Evolutionary conservation across 2,329 filamentous ascomycete genomes (phyloP).

Genomic region (Aureobasidium zeae): DNA sequence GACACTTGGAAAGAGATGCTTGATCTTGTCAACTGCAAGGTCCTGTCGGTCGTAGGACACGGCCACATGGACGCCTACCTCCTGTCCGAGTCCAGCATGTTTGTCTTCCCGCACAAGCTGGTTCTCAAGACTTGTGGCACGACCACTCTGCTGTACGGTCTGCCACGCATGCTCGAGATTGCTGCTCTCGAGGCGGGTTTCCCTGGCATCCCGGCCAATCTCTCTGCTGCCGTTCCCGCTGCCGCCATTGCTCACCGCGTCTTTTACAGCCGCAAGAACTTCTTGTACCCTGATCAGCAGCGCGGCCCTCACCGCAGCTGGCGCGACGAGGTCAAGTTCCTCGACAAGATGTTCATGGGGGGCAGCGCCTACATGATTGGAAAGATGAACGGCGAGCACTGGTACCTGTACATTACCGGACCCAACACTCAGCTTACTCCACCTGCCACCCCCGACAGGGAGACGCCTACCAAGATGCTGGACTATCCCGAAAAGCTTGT

Average conservation of each 20-base stretch:
- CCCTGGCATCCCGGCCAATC: constrained; percentile 62
- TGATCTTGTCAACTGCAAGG: constrained; percentile 96
- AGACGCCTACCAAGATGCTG: constrained; percentile 51
- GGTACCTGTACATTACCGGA: constrained; percentile 95
- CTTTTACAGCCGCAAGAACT: constrained; percentile 99
- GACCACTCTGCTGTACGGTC: constrained; percentile 80
- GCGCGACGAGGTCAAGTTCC: constrained; percentile 86
- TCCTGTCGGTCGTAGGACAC: constrained; percentile 85
- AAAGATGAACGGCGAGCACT: constrained; percentile 99
- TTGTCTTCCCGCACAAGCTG: constrained; percentile 98
- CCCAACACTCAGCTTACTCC: constrained; percentile 73
- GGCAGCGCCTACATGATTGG: constrained; percentile 99
- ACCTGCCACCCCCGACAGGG: constrained; percentile 59
- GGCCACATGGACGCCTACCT: constrained; percentile 94
- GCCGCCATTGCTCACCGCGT: constrained; percentile 87
- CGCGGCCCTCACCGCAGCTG: constrained; percentile 92
- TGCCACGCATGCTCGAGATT: constrained; percentile 86
- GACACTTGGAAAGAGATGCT: constrained; percentile 95
- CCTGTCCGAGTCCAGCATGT: constrained; percentile 98
- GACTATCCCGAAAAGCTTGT: constrained; percentile 42
- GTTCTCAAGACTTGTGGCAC: constrained; percentile 98
- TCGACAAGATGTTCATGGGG: constrained; percentile 83
- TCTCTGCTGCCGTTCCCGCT: constrained; percentile 57
- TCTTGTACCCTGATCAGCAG: constrained; percentile 89
- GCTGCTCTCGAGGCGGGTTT: constrained; percentile 85